phyloP scores from a whole-genome alignment of 257 asterid genomes.

The Misopates orontium region DNA sequence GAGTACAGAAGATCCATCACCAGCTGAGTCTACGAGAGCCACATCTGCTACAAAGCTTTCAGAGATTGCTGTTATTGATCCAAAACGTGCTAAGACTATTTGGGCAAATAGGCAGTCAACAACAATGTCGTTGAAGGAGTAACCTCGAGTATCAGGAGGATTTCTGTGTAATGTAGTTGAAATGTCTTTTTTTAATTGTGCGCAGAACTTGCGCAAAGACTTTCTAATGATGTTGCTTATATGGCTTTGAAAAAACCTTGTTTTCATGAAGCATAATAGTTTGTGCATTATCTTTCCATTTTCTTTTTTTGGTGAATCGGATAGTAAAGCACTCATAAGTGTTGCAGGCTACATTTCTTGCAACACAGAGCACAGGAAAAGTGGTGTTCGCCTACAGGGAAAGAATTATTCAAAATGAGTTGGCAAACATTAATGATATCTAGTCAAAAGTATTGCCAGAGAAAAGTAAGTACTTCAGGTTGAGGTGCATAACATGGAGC shows the following conservation, averaged over 20 bases:
- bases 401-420: constrained; percentile 23
- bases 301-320: too few relatives aligned
- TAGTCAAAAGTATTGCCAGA: constrained; percentile 4
- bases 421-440: constrained; percentile 23
- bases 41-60: constrained; percentile 94
- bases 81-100: constrained; percentile 96
- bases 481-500: constrained; percentile 97
- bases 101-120: too few relatives aligned
- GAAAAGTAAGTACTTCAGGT: constrained; percentile 69
- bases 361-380: constrained; percentile 90
- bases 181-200: too few relatives aligned
- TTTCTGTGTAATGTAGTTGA: too few relatives aligned
- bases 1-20: constrained; percentile 68
- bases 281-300: too few relatives aligned
- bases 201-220: too few relatives aligned
- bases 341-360: constrained; percentile 98
- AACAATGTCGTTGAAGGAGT: too few relatives aligned
- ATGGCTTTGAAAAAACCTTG: too few relatives aligned
- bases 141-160: too few relatives aligned
- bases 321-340: too few relatives aligned
- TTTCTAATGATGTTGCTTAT: too few relatives aligned
- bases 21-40: constrained; percentile 79
- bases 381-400: constrained; percentile 70
- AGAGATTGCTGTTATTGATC: constrained; percentile 93
- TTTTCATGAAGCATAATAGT: too few relatives aligned